Conservation (phyloP, 2,329 filamentous ascomycete species). For the Pseudogymnoascus sp. region DNA sequence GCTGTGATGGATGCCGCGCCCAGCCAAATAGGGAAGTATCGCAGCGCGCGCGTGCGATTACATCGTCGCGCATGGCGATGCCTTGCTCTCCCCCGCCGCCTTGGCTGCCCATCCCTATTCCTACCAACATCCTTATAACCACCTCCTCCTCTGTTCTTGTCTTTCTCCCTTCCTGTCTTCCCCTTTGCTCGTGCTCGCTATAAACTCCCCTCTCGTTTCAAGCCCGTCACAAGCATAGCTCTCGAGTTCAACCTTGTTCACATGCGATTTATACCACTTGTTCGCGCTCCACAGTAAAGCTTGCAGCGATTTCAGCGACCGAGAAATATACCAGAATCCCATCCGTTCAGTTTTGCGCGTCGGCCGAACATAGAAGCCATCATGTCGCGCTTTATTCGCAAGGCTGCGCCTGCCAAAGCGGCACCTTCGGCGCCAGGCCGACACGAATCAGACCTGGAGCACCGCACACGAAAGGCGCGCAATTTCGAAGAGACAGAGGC, state of each 20-base stretch:
- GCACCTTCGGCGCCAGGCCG: constrained; percentile 11
- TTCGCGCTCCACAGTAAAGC: neutral
- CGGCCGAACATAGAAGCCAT: neutral
- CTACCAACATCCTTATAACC: neutral
- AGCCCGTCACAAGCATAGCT: neutral
- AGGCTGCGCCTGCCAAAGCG: constrained; percentile 10
- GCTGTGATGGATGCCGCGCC: neutral
- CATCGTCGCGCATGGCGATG: constrained; percentile 3
- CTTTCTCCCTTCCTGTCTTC: neutral
- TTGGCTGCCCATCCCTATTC: neutral
- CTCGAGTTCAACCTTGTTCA: neutral
- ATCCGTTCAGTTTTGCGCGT: neutral
- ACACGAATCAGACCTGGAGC: constrained; percentile 39
- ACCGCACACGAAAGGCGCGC: constrained; percentile 41
- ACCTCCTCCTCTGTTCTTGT: neutral
- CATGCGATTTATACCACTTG: neutral
- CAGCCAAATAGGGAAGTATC: constrained; percentile 4
- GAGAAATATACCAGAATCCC: neutral
- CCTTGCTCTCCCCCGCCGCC: neutral
- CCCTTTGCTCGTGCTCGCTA: neutral
- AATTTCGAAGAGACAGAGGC: constrained; percentile 46
- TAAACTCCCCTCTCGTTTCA: neutral
- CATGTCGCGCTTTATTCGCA: neutral
- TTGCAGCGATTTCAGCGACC: neutral
- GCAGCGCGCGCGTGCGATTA: neutral